Percentiles rank a stretch among this genome's conserved stretches.
Conservation (phyloP, 2,329 filamentous ascomycete genomes). For the Verticillium nonalfalfae region DNA sequence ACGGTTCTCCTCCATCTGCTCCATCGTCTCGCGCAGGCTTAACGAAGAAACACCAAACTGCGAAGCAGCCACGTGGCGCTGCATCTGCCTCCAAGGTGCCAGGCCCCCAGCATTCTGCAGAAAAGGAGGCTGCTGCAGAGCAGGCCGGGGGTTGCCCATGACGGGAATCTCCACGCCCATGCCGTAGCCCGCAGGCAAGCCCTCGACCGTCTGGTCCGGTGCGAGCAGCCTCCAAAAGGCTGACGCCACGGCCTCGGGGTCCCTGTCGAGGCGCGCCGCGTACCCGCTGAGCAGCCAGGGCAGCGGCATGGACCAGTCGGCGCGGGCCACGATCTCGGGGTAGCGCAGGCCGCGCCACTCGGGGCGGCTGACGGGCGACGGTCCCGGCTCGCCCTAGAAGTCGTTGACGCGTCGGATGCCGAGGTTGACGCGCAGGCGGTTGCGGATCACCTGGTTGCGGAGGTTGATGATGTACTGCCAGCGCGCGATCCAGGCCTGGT, state of each 20-base stretch:
- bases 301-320: not conserved
- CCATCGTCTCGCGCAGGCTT: not conserved
- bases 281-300: constrained; percentile 9
- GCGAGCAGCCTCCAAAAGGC: not conserved
- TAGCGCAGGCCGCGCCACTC: not conserved
- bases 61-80: not conserved
- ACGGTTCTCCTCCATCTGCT: not conserved
- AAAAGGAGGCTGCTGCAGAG: not conserved
- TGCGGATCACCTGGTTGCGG: constrained; percentile 10
- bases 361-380: not conserved
- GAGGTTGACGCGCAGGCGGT: not conserved
- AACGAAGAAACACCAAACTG: not conserved
- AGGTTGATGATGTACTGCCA: constrained; percentile 16
- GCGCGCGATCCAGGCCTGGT: constrained; percentile 12
- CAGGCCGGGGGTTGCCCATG: not conserved
- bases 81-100: not conserved
- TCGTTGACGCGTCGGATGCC: not conserved
- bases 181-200: not conserved
- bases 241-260: not conserved
- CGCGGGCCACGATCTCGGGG: not conserved
- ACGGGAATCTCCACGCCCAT: not conserved
- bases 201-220: not conserved
- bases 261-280: constrained; percentile 9
- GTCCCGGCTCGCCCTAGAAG: constrained; percentile 1
- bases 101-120: not conserved